These are phyloP conservation scores for Borovskyia barvae DNA, from an alignment of 208 protist genomes.

Conservation along the genomic window DNA sequence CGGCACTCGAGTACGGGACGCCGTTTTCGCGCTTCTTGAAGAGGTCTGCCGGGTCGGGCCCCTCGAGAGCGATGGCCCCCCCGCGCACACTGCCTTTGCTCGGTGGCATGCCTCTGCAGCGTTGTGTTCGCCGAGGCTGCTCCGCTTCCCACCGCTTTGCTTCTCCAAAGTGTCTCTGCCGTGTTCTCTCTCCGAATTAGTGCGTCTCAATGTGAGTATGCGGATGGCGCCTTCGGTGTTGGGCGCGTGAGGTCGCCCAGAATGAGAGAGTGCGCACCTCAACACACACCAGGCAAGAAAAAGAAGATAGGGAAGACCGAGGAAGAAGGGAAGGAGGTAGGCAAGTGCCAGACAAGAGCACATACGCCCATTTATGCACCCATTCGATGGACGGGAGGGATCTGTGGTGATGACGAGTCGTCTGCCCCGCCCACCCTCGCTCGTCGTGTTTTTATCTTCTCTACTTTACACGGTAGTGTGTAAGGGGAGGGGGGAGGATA, in stretches of 20 bases:
- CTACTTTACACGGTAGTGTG: too few species aligned
- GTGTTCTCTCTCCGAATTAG: not conserved
- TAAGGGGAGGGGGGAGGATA: too few species aligned
- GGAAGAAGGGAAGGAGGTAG: conserved; percentile 1
- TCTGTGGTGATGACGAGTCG: too few species aligned
- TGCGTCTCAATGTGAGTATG: not conserved
- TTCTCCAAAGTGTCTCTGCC: not conserved
- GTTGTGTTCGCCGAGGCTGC: too few species aligned
- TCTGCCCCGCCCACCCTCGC: too few species aligned
- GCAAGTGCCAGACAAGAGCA: not conserved
- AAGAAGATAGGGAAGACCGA: conserved; percentile 1
- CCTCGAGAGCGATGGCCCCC: not conserved
- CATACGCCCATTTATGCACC: not conserved
- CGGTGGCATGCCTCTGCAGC: conserved; percentile 12
- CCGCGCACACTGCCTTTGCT: conserved; percentile 8
- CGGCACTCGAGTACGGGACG: conserved; percentile 23
- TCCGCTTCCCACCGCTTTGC: too few species aligned
- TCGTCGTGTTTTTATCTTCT: too few species aligned
- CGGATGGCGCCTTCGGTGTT: too few species aligned
- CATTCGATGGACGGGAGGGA: not conserved
- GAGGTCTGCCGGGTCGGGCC: not conserved
- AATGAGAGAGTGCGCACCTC: not conserved
- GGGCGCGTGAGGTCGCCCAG: not conserved
- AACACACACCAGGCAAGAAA: not conserved
- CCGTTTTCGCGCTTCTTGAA: not conserved